Base-by-base conservation (phyloP, 1,139 yeast species). In the Yamadazyma taylorii region DNA sequence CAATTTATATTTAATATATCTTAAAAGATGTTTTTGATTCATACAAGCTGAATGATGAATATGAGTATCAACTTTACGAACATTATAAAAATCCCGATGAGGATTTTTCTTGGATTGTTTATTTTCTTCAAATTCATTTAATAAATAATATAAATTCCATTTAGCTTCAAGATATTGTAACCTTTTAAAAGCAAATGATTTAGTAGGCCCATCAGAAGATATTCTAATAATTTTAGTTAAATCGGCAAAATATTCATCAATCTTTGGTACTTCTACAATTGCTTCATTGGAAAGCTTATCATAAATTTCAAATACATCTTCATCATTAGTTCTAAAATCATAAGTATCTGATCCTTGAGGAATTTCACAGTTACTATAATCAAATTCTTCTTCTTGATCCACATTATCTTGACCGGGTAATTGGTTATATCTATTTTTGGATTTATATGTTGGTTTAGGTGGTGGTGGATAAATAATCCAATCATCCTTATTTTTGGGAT, bases 41-140 rank as follows among this genome's bases (percentile, higher is more conserved):
- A 92, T 92, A 61, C 97, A 90, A 7, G 99, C 99, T 11, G 96
- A 86, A 61, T 94, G 98, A 61, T 94, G 99, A 54, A 94, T 96
- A 71, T 94, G 99, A 11, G 98, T 94, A 56, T 94, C 99, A 31
- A 94, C 99, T 60, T 94, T 94, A 69, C 98, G 81, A 34, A 94
- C 98, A 56, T 94, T 94, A 66, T 94, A 94, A 55, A 94, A 94
- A 63, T 94, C 99, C 60, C 98, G 80, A 60, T 92, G 99, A 3
- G 97, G 97, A 46, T 87, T 71, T 25, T 61, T 55, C 42, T 85
- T 46, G 13, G 95, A 83, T 47, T 86, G 94, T 17, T 92, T 81
- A 13, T 83, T 85, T 60, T 94, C 99, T 55, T 88, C 95, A 58
- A 87, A 90, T 55, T 92, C 97, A 57, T 92, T 90, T 48, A 90